Evolutionary conservation across 306 rosid genomes (phyloP).

Genomic region (Vigna unguiculata): DNA sequence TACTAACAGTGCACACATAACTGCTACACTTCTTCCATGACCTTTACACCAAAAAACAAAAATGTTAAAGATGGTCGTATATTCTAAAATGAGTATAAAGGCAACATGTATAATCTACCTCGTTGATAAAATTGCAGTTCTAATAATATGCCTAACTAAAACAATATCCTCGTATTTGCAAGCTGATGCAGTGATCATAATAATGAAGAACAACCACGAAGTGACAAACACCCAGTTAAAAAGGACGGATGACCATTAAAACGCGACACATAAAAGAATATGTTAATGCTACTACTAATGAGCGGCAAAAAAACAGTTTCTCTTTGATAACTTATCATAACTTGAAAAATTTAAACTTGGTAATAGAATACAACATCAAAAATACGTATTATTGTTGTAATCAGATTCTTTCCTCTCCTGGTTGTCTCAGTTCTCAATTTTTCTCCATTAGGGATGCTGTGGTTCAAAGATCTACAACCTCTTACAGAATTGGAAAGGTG

Average conservation of each 20-base stretch:
- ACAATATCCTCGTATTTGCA: neutral
- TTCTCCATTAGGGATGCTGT: constrained; percentile 2
- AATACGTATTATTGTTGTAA: neutral
- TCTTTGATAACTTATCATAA: constrained; percentile 6
- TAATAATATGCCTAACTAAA: neutral
- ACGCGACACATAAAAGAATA: constrained; percentile 9
- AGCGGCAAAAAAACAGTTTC: neutral
- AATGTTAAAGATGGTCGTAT: constrained; percentile 1
- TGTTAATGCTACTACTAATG: constrained; percentile 22
- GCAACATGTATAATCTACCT: constrained; percentile 6
- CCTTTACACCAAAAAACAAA: constrained; percentile 50
- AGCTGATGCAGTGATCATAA: constrained; percentile 11
- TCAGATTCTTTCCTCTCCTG: constrained; percentile 5
- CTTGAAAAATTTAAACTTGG: constrained; percentile 21
- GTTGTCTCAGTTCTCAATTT: constrained; percentile 20
- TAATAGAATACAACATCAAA: neutral
- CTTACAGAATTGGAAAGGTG: neutral
- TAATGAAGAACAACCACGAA: constrained; percentile 17
- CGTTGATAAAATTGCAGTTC: constrained; percentile 18
- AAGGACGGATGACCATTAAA: constrained; percentile 12
- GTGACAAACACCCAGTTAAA: neutral
- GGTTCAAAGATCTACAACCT: neutral
- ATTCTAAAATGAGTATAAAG: neutral
- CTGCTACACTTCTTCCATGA: constrained; percentile 96
- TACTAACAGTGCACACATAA: constrained; percentile 89